Evolutionary conservation across 345 rosid genomes (phyloP), one percentile per base, ranked within the genome.

Genomic region (Arabidopsis arenosa): DNA sequence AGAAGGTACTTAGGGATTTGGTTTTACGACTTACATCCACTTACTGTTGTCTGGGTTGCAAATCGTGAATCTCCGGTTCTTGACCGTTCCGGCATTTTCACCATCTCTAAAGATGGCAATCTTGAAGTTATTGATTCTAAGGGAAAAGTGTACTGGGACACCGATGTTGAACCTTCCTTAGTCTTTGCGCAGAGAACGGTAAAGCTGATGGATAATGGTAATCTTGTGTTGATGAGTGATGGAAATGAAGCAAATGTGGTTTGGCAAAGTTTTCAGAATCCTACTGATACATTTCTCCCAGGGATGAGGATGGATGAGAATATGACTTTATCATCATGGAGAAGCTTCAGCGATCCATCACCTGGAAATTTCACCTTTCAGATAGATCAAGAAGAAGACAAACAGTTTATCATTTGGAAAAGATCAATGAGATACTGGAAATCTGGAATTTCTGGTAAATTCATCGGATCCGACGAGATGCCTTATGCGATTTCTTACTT

Each of bases 211-310:
- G 84, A 85, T 54, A 40, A 79, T 36, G 88, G 88, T 11, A 88
- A 86, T 63, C 77, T 86, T 10, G 75, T 85, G 10, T 47, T 82
- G 66, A 67, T 51, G n/a, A 67, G 53, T 15, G 74, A 71, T 39
- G 73, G 65, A 56, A 67, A 72, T 14, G 58, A 78, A 59, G 67
- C 67, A 1, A 9, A 49, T 10, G 61, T 13, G 18, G 63, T 74
- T 13, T 86, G 89, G 87, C 55, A 86, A 65, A 88, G 89, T 65
- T 86, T 88, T 37, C 72, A 75, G 15, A 44, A 82, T 57, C 90
- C 88, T 39, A 82, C 86, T 7, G 90, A 88, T 66, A 85, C 90
- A 5, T 86, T 86, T 76, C 85, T 88, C 63, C 83, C 85, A 8
- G 89, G 91, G 43, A 88, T 88, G 93, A 82, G 35, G 45, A 83